Conservation (phyloP, 768 basidiomycete genomes). For the Coprinellus micaceus region DNA sequence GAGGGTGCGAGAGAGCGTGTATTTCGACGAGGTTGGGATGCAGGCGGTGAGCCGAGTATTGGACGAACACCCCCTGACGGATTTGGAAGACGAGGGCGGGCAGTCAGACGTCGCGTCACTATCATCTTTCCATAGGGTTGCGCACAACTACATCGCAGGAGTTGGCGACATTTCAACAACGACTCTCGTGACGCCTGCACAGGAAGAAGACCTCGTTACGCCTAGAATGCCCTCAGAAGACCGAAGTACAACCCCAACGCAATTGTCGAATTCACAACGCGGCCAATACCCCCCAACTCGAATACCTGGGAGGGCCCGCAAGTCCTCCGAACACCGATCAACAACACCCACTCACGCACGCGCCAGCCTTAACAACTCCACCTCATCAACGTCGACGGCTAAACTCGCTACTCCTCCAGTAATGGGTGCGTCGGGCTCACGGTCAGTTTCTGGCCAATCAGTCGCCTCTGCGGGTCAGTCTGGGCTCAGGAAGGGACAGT, state of each 20-base stretch:
- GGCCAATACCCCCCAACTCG: constrained; percentile 30
- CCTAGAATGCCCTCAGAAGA: constrained; percentile 23
- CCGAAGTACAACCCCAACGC: constrained; percentile 41
- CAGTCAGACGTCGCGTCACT: constrained; percentile 39
- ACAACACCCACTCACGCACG: constrained; percentile 27
- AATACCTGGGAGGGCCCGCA: constrained; percentile 40
- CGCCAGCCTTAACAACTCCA: constrained; percentile 13
- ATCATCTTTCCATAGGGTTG: constrained; percentile 20
- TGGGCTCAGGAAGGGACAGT: constrained; percentile 27
- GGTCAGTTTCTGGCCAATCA: constrained; percentile 26
- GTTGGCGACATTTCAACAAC: constrained; percentile 21
- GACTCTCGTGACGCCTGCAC: constrained; percentile 9
- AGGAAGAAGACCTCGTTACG: constrained; percentile 1
- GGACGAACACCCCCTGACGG: constrained; percentile 74
- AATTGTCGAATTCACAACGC: constrained; percentile 31
- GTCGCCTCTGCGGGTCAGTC: constrained; percentile 20
- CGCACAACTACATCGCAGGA: constrained; percentile 24
- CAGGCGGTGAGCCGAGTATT: constrained; percentile 52
- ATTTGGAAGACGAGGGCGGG: constrained; percentile 56
- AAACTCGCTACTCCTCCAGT: constrained; percentile 20
- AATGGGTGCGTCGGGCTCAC: no score
- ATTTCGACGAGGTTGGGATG: constrained; percentile 58
- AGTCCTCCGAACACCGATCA: constrained; percentile 46
- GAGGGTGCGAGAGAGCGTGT: constrained; percentile 60
- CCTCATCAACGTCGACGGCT: constrained; percentile 30